Evolutionary conservation across 805 yeast genomes (phyloP).

Genomic region (Scheffersomyces stipitis): DNA sequence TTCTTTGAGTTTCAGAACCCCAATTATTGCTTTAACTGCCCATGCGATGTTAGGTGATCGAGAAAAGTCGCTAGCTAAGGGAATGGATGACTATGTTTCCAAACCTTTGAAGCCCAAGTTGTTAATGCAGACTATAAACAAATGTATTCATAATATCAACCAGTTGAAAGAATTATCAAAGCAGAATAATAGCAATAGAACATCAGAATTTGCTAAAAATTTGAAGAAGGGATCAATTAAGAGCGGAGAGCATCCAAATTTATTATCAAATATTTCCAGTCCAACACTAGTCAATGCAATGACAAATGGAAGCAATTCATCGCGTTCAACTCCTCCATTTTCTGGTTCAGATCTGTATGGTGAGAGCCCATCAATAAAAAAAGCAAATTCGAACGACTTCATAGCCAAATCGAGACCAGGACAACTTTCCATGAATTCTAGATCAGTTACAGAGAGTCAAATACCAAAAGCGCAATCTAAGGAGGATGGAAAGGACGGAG

Average conservation of each 20-base stretch:
- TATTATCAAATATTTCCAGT: constrained; percentile 13
- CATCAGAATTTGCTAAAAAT: constrained; percentile 47
- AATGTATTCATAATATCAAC: constrained; percentile 71
- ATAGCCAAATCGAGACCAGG: constrained; percentile 27
- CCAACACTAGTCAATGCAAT: constrained; percentile 10
- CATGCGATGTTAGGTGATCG: constrained; percentile 95
- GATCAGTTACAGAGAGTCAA: constrained; percentile 38
- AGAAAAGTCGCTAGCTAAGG: constrained; percentile 81
- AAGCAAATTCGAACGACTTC: constrained; percentile 30
- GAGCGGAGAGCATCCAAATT: constrained; percentile 15
- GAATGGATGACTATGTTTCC: constrained; percentile 89
- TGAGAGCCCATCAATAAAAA: constrained; percentile 21
- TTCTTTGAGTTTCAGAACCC: constrained; percentile 70
- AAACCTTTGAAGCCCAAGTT: constrained; percentile 85
- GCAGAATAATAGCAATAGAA: constrained; percentile 44
- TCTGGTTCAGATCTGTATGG: constrained; percentile 9
- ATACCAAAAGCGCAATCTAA: constrained; percentile 5
- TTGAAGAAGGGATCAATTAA: constrained; percentile 38
- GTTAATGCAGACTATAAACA: constrained; percentile 79
- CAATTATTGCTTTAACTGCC: constrained; percentile 87
- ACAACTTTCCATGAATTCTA: constrained; percentile 24
- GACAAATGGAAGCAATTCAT: constrained; percentile 9
- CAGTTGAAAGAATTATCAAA: constrained; percentile 58
- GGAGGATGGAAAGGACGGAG: not conserved
- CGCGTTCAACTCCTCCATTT: constrained; percentile 15